Percentiles rank a stretch among this genome's conserved stretches.
Conservation (phyloP, 306 rosid species). For the Vigna unguiculata region DNA sequence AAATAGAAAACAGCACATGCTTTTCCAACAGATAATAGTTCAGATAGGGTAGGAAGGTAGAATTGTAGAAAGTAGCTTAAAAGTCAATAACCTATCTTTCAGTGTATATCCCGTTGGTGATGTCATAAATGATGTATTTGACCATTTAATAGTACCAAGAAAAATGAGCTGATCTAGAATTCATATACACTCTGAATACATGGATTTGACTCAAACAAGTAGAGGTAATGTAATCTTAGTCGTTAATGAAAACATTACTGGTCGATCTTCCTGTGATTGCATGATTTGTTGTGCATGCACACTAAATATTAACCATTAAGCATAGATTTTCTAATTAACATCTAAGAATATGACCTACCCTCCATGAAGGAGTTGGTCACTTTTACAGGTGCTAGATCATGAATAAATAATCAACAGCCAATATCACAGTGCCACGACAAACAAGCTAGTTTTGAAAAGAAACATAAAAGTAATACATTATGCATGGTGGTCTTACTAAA, state of each 20-base stretch:
- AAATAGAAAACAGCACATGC: not conserved
- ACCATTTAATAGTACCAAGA: conserved; percentile 7
- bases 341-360: not conserved
- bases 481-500: not conserved
- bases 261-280: not conserved
- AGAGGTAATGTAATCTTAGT: not conserved
- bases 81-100: conserved; percentile 4
- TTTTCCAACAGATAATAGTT: not conserved
- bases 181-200: not conserved
- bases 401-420: conserved; percentile 1
- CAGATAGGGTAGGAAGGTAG: not conserved
- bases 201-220: not conserved
- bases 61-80: not conserved
- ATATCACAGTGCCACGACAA: not conserved
- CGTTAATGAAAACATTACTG: not conserved
- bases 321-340: not conserved
- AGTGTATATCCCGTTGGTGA: conserved; percentile 15
- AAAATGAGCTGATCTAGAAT: not conserved
- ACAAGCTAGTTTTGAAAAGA: not conserved
- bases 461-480: conserved; percentile 18
- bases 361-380: not conserved
- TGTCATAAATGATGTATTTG: not conserved
- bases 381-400: not conserved
- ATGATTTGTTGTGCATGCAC: not conserved
- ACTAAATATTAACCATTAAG: not conserved